Percentiles rank a stretch among this genome's conserved stretches.
These are phyloP conservation scores for Diatrype stigma DNA, from an alignment of 2,329 filamentous ascomycete species.

Conservation along the genomic window DNA sequence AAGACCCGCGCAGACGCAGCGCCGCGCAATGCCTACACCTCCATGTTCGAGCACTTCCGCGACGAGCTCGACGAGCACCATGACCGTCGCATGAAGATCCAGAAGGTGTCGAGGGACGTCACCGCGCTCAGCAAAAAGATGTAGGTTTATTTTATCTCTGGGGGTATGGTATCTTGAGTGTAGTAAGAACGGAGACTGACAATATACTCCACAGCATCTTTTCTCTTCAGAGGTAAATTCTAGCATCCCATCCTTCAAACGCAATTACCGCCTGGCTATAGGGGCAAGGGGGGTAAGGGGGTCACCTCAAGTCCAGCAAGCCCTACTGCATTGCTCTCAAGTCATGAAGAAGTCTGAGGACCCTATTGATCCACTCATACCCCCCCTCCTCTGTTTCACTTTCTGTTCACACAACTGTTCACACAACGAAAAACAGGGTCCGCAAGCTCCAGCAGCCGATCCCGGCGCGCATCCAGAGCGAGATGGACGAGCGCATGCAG, in stretches of 20 bases:
- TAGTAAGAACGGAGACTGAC: conserved; percentile 1
- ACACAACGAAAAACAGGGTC: conserved; percentile 43
- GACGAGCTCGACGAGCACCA: conserved; percentile 91
- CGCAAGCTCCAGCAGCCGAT: conserved; percentile 59
- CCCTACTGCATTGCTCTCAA: too few relatives aligned
- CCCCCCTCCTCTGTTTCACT: not conserved
- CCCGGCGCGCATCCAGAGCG: conserved; percentile 64
- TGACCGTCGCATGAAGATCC: conserved; percentile 82
- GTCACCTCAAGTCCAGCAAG: too few relatives aligned
- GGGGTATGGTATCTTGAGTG: too few relatives aligned
- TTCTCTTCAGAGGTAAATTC: conserved; percentile 67
- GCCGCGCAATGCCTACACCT: conserved; percentile 48
- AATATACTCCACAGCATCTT: conserved; percentile 62
- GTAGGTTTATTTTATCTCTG: too few relatives aligned
- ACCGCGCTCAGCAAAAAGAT: conserved; percentile 97
- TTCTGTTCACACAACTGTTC: not conserved
- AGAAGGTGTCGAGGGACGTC: conserved; percentile 88
- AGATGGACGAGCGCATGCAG: conserved; percentile 63
- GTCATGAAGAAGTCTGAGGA: too few relatives aligned
- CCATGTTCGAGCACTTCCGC: conserved; percentile 84
- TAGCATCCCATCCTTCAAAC: conserved; percentile 1
- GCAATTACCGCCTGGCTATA: not conserved
- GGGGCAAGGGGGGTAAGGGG: not conserved
- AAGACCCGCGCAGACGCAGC: conserved; percentile 29
- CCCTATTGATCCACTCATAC: too few relatives aligned